Conservation (phyloP, 495 filamentous ascomycete genomes). For the Podospora fimiseda region DNA sequence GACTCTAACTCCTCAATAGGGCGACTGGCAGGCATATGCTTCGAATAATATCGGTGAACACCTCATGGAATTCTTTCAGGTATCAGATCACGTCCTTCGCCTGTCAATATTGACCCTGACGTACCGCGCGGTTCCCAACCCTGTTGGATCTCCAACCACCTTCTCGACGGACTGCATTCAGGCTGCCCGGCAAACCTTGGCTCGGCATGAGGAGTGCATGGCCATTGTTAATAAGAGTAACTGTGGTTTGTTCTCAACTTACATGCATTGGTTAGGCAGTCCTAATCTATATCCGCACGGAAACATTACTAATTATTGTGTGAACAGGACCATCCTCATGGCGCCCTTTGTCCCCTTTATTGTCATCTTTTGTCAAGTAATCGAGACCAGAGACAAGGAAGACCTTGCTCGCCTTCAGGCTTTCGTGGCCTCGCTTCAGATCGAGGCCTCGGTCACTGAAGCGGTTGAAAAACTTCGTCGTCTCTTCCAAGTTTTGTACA, state of each 20-base stretch:
- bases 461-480: slow-evolving; percentile 50
- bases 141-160: slow-evolving; percentile 34
- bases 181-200: slow-evolving; percentile 47
- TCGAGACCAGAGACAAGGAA: slow-evolving; percentile 36
- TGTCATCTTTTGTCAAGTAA: slow-evolving; percentile 60
- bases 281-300: too few relatives aligned
- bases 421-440: slow-evolving; percentile 51
- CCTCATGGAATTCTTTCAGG: slow-evolving; percentile 38
- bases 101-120: slow-evolving; percentile 48
- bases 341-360: slow-evolving; percentile 64
- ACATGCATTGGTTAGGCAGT: slow-evolving; percentile 60
- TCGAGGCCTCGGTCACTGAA: slow-evolving; percentile 43
- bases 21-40: neutral
- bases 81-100: slow-evolving; percentile 50
- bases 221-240: slow-evolving; percentile 37
- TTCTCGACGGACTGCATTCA: slow-evolving; percentile 54
- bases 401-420: slow-evolving; percentile 49
- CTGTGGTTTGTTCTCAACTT: slow-evolving; percentile 43
- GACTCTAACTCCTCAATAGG: too few relatives aligned
- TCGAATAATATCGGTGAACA: slow-evolving; percentile 6
- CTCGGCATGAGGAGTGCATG: slow-evolving; percentile 46
- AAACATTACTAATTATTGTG: too few relatives aligned
- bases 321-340: slow-evolving; percentile 52
- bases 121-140: slow-evolving; percentile 54
- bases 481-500: slow-evolving; percentile 55